Evolutionary conservation across 2,329 filamentous ascomycete genomes (phyloP), one percentile per base, ranked within the genome.

Genomic region (Fusarium gaditjirri): DNA sequence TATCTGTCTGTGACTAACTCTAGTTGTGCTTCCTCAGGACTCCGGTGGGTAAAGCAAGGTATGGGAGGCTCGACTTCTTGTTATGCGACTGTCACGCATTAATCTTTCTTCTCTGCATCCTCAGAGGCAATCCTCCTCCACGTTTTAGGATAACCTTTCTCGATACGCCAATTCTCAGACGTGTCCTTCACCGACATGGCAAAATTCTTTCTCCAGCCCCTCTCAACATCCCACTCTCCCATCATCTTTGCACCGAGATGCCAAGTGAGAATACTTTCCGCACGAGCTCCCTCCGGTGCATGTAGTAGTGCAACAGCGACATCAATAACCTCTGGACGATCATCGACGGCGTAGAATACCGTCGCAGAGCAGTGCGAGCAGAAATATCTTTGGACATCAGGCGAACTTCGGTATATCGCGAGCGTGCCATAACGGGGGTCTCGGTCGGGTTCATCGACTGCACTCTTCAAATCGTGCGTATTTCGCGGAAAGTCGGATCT

Each of bases 341-440:
- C 75, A 21, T 85, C 81, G 0, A 74, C 74, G 0, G 82, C 80
- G 62, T 85, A 88, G 60, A 88, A 87, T 1, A 87, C 78, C 16
- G 71, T 77, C 0, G 86, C 85, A 0, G 84, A 85, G 76, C 86
- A 88, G 3, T 69, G 78, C 1, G 80, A 81, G 75, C 86, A 88
- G 65, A 85, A 87, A 65, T 86, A 87, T 3, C 86, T 77, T 61
- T 85, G 81, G 2, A 86, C 83, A 19, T 80, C 81, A 0, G 81
- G 75, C 0, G 84, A 86, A 52, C 84, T 86, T 13, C 74, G 70
- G 68, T 85, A 86, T 33, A 82, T 81, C 1, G 78, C 72, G 8
- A 88, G 77, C 0, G 84, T 87, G 1, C 85, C 85, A 16, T 84
- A 64, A 10, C 80, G 77, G 1, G 80, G 63, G 55, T 85, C 83